These are phyloP conservation scores for Xylaria sp. DNA, from an alignment of 2,329 filamentous ascomycete genomes.

Conservation along the genomic window DNA sequence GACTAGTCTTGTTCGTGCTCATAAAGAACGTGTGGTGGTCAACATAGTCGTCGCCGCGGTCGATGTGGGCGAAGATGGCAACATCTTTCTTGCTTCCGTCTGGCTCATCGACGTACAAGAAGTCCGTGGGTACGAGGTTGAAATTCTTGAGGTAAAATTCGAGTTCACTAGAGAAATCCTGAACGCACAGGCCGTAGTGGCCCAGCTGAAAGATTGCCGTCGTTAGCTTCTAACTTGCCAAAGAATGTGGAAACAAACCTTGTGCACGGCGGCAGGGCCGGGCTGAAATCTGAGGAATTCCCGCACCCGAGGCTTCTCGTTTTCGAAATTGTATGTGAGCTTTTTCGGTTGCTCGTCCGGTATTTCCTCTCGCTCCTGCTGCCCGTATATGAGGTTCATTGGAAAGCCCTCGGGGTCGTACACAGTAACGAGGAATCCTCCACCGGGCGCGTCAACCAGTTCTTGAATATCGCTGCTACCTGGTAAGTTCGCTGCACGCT, in stretches of 20 bases:
- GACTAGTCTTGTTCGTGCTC: constrained; percentile 34
- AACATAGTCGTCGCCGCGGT: constrained; percentile 35
- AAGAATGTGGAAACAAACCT: constrained; percentile 20
- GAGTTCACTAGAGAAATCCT: constrained; percentile 30
- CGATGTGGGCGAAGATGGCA: constrained; percentile 36
- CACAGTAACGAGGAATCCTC: constrained; percentile 28
- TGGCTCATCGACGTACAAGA: constrained; percentile 34
- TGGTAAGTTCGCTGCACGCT: constrained; percentile 30
- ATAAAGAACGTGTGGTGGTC: constrained; percentile 38
- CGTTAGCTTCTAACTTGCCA: constrained; percentile 11
- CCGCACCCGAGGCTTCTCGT: constrained; percentile 36
- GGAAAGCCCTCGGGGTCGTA: constrained; percentile 35
- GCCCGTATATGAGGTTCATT: constrained; percentile 30
- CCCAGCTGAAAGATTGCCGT: constrained; percentile 20
- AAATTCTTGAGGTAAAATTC: constrained; percentile 37
- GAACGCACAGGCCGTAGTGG: constrained; percentile 36
- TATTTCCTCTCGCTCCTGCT: constrained; percentile 26
- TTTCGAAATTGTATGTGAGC: constrained; percentile 36
- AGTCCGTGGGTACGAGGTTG: constrained; percentile 37
- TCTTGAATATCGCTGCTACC: constrained; percentile 29
- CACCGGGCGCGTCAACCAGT: constrained; percentile 29
- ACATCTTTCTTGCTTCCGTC: constrained; percentile 31
- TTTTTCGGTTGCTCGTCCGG: constrained; percentile 29
- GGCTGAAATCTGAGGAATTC: constrained; percentile 35
- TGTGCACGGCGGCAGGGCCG: constrained; percentile 35